These are phyloP conservation scores for Chlorella sp. DNA, from an alignment of 139 green algal genomes.

Conservation along the genomic window DNA sequence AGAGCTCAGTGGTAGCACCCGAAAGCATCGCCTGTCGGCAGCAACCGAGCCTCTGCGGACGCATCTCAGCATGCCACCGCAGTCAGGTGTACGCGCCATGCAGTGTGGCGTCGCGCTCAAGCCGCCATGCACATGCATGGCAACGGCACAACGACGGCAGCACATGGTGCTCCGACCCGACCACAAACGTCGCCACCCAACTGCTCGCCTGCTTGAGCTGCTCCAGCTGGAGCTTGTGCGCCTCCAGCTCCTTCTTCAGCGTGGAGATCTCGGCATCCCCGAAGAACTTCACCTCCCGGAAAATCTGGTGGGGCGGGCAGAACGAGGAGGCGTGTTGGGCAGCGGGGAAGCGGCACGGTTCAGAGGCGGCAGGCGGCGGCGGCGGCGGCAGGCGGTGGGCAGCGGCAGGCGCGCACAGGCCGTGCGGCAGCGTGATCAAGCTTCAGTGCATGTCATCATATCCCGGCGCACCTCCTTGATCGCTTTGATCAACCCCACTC, in stretches of 20 bases:
- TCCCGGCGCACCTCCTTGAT: slow-evolving; percentile 30
- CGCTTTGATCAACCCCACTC: slow-evolving; percentile 11
- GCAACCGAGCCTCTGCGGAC: too few species aligned
- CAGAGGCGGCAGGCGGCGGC: neutral
- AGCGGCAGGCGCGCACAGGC: too few species aligned
- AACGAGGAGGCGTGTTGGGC: neutral
- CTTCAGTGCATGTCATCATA: too few species aligned
- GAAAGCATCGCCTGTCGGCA: too few species aligned
- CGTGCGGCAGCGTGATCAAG: too few species aligned
- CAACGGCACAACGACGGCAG: neutral
- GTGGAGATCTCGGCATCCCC: neutral
- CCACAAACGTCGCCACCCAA: neutral
- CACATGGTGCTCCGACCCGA: too few species aligned
- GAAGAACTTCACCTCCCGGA: slow-evolving; percentile 22
- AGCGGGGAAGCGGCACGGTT: neutral
- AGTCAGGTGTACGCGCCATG: too few species aligned
- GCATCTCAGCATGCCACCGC: too few species aligned
- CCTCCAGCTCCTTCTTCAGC: slow-evolving; percentile 16
- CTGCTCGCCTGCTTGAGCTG: neutral
- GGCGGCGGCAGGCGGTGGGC: too few species aligned
- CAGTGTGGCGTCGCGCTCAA: too few species aligned
- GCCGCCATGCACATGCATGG: neutral
- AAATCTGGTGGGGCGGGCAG: neutral
- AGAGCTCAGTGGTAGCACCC: too few species aligned
- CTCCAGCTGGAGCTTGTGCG: slow-evolving; percentile 40